Percentiles rank a stretch among this genome's conserved stretches.
These are phyloP conservation scores for Nicotiana otophora DNA, from an alignment of 257 asterid genomes.

Conservation along the genomic window DNA sequence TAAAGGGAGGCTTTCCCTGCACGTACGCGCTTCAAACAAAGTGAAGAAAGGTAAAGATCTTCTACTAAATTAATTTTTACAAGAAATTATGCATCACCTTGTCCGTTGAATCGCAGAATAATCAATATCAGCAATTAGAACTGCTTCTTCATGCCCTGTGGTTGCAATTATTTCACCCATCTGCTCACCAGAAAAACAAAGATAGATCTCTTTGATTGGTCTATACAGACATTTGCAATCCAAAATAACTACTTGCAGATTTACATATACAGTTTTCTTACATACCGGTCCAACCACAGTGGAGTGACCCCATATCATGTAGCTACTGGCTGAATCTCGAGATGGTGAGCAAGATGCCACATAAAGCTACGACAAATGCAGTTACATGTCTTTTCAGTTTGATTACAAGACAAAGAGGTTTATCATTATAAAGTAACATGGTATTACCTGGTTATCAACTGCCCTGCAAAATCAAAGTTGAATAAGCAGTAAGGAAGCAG, in stretches of 20 bases:
- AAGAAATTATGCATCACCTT: constrained; percentile 11
- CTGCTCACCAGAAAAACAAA: constrained; percentile 20
- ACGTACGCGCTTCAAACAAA: neutral
- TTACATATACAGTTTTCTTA: neutral
- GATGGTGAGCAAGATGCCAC: constrained; percentile 50
- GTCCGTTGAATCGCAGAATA: constrained; percentile 16
- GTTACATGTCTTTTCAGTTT: neutral
- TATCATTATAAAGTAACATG: neutral
- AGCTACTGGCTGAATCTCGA: constrained; percentile 34
- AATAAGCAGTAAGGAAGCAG: neutral
- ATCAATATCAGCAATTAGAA: constrained; percentile 30
- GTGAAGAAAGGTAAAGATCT: neutral
- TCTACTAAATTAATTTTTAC: neutral
- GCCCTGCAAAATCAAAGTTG: constrained; percentile 28
- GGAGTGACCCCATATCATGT: constrained; percentile 40
- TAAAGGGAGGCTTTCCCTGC: constrained; percentile 28
- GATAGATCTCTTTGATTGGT: neutral
- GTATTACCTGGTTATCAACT: constrained; percentile 35
- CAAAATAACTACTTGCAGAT: neutral
- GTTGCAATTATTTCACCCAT: constrained; percentile 37
- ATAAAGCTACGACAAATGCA: constrained; percentile 18
- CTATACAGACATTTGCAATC: neutral
- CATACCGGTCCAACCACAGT: constrained; percentile 39
- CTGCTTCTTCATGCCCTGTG: constrained; percentile 27
- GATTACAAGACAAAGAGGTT: neutral